Evolutionary conservation across 768 basidiomycete species (phyloP).

Genomic region (Plicaturopsis crispa): DNA sequence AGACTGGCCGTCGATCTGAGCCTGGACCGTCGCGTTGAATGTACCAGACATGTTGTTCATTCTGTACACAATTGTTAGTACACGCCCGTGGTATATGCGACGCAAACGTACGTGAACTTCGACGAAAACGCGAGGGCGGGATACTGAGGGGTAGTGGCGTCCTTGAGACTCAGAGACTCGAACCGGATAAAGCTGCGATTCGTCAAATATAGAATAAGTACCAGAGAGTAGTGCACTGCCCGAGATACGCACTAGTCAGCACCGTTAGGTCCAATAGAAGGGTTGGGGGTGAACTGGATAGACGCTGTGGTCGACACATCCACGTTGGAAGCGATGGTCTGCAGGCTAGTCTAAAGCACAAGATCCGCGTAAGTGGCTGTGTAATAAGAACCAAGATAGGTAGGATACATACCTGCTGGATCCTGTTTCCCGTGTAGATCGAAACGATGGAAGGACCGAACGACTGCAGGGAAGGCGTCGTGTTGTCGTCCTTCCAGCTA

Average conservation of each 20-base stretch:
- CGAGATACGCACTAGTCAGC: slow-evolving; percentile 40
- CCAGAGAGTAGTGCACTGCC: background rate
- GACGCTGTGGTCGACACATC: slow-evolving; percentile 43
- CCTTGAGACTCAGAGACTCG: slow-evolving; percentile 49
- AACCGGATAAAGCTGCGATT: slow-evolving; percentile 81
- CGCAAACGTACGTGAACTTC: slow-evolving; percentile 55
- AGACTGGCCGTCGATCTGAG: slow-evolving; percentile 55
- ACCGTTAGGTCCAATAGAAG: slow-evolving; percentile 47
- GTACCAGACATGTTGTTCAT: slow-evolving; percentile 63
- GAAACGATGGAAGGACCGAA: slow-evolving; percentile 48
- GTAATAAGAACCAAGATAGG: background rate
- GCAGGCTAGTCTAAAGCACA: slow-evolving; percentile 43
- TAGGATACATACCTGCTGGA: slow-evolving; percentile 43
- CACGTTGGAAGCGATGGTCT: slow-evolving; percentile 36
- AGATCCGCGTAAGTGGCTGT: slow-evolving; percentile 8
- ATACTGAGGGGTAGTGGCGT: slow-evolving; percentile 43
- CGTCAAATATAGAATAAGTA: background rate
- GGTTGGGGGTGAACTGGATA: slow-evolving; percentile 43
- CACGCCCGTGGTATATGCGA: background rate
- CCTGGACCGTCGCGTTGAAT: slow-evolving; percentile 49
- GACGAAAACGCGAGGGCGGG: slow-evolving; percentile 71
- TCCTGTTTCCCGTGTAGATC: slow-evolving; percentile 57
- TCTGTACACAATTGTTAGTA: slow-evolving; percentile 25
- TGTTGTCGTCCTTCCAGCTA: slow-evolving; percentile 52
- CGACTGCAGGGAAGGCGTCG: slow-evolving; percentile 34